Conservation (phyloP, 1,284 basidiomycete genomes). For the Sphaerobolus stellatus region DNA sequence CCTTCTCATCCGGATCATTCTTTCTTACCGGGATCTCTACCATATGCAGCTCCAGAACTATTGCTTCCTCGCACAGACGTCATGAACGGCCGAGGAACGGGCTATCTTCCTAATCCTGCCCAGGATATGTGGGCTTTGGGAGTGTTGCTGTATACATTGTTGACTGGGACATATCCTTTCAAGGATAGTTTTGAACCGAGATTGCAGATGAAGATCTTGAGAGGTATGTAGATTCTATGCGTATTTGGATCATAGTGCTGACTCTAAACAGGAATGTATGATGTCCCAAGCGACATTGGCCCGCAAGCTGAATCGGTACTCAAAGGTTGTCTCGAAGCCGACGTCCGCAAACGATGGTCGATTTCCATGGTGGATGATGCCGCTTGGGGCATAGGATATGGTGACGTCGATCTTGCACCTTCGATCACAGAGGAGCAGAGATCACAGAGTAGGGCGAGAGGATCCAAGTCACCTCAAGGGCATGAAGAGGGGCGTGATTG, state of each 20-base stretch:
- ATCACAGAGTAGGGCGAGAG: no score
- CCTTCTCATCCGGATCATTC: conserved; percentile 23
- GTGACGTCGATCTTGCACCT: conserved; percentile 28
- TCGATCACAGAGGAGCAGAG: conserved; percentile 1
- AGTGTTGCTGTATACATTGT: conserved; percentile 79
- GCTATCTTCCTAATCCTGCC: conserved; percentile 50
- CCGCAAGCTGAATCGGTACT: conserved; percentile 72
- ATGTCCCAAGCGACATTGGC: conserved; percentile 59
- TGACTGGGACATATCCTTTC: conserved; percentile 83
- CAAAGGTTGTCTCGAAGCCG: conserved; percentile 69
- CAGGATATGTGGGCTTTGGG: conserved; percentile 95
- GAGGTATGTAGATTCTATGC: conserved; percentile 51
- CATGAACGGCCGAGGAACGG: conserved; percentile 8
- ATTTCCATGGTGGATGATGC: conserved; percentile 72
- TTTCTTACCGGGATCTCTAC: conserved; percentile 83
- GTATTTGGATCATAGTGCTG: conserved; percentile 9
- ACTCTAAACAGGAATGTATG: conserved; percentile 50
- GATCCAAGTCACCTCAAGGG: no score
- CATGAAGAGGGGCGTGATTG: no score
- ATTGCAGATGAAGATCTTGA: conserved; percentile 86
- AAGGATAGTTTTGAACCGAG: conserved; percentile 85
- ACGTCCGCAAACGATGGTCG: conserved; percentile 64
- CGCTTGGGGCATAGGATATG: conserved; percentile 81
- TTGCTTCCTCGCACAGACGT: conserved; percentile 41
- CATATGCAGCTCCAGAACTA: conserved; percentile 86